phyloP scores from a whole-genome alignment of 306 rosid genomes.

The Malus orientalis region DNA sequence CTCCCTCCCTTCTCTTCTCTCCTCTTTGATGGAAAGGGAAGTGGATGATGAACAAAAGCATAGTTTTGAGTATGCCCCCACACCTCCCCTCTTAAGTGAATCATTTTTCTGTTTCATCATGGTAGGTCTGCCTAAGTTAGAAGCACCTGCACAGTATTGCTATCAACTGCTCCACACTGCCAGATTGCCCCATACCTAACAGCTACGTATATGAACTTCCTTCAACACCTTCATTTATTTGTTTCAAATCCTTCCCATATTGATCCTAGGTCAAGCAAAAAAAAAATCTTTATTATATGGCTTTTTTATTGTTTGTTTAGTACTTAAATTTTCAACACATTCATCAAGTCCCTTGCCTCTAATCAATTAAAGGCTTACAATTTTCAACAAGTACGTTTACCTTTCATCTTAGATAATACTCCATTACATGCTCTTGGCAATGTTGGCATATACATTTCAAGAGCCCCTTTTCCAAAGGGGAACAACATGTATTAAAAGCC shows the following conservation, averaged over 20 bases:
- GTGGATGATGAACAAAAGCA: conserved; percentile 49
- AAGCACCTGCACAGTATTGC: conserved; percentile 35
- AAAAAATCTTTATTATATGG: neutral
- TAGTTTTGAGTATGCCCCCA: conserved; percentile 45
- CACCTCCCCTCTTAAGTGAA: conserved; percentile 25
- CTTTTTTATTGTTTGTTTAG: neutral
- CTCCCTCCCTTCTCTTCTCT: neutral
- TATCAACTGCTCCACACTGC: conserved; percentile 29
- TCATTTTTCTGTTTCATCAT: conserved; percentile 17
- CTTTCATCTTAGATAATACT: neutral
- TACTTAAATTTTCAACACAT: too few species aligned
- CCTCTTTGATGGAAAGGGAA: conserved; percentile 15
- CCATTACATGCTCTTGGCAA: neutral
- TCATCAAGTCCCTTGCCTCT: too few species aligned
- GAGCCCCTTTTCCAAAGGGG: neutral
- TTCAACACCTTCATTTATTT: neutral
- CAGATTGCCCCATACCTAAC: conserved; percentile 16
- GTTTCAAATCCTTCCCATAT: neutral
- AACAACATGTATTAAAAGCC: neutral
- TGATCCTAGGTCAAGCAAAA: neutral
- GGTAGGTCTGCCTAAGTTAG: conserved; percentile 32
- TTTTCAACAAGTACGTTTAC: too few species aligned
- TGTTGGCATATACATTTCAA: neutral
- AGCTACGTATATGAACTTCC: too few species aligned
- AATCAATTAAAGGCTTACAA: too few species aligned